phyloP scores from a whole-genome alignment of 139 green algal species.

The Chlamydomonas eustigma region DNA sequence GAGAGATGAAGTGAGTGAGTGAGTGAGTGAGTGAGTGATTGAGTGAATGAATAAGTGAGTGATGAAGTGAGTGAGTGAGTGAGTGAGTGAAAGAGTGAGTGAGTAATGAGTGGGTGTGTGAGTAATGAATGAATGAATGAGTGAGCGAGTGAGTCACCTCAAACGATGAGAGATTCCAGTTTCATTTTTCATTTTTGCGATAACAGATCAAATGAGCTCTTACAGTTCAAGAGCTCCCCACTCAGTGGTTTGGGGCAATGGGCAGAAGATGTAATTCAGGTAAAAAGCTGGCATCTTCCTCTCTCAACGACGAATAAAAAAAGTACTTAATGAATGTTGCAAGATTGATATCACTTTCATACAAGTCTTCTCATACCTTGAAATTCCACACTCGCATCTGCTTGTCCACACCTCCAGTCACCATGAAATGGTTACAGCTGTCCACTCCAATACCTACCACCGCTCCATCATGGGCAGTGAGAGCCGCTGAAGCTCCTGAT shows the following conservation, averaged over 20 bases:
- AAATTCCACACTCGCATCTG: slow-evolving; percentile 81
- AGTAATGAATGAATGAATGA: too few species aligned
- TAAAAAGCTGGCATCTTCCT: too few species aligned
- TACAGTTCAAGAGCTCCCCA: too few species aligned
- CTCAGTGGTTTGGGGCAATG: too few species aligned
- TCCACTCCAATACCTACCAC: slow-evolving; percentile 67
- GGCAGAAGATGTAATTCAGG: too few species aligned
- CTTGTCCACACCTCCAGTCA: slow-evolving; percentile 62
- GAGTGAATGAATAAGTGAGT: background rate
- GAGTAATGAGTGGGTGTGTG: background rate
- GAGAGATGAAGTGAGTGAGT: background rate
- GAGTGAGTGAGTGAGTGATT: background rate
- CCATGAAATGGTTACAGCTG: slow-evolving; percentile 62
- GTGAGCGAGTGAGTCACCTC: too few species aligned
- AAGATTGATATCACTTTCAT: background rate
- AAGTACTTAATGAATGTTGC: too few species aligned
- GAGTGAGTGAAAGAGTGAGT: background rate
- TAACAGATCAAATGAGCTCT: too few species aligned
- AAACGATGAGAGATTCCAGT: too few species aligned
- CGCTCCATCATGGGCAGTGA: slow-evolving; percentile 60
- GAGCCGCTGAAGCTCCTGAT: background rate
- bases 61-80: background rate
- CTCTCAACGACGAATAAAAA: too few species aligned
- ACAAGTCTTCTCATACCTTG: slow-evolving; percentile 1
- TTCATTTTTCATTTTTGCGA: too few species aligned